Conservation (phyloP, 2,329 filamentous ascomycete species). For the Tolypocladium cylindrosporum region DNA sequence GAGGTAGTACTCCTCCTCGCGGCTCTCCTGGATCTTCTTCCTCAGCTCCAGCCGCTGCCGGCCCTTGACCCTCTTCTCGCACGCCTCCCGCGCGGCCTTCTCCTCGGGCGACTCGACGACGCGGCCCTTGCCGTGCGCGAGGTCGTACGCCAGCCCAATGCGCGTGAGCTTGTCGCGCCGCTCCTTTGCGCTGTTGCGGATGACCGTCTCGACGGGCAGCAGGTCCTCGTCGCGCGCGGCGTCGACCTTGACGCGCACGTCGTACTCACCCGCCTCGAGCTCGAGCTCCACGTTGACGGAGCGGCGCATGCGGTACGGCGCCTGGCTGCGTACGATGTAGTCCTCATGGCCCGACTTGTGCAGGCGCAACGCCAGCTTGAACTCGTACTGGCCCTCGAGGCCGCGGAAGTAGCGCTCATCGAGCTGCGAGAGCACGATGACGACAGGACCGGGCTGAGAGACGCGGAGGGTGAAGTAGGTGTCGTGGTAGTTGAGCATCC, state of each 20-base stretch:
- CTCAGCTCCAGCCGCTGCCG: conserved; percentile 24
- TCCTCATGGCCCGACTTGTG: conserved; percentile 39
- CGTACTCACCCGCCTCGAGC: conserved; percentile 65
- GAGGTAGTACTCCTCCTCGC: conserved; percentile 25
- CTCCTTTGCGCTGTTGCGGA: conserved; percentile 52
- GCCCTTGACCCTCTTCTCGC: conserved; percentile 30
- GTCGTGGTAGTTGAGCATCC: conserved; percentile 45
- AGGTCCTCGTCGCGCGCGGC: conserved; percentile 47
- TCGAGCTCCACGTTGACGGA: conserved; percentile 69
- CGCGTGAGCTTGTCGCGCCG: conserved; percentile 62
- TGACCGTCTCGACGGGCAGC: conserved; percentile 52
- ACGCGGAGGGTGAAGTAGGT: conserved; percentile 41
- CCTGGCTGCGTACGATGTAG: conserved; percentile 44
- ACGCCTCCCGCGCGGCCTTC: conserved; percentile 33
- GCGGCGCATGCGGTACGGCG: conserved; percentile 52
- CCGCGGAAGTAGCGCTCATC: conserved; percentile 48
- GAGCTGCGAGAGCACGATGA: conserved; percentile 47
- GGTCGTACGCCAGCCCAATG: conserved; percentile 60
- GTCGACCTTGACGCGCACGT: conserved; percentile 64
- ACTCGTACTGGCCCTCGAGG: conserved; percentile 45
- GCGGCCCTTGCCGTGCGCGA: conserved; percentile 57
- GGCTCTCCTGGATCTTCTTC: conserved; percentile 31
- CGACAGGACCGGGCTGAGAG: conserved; percentile 36
- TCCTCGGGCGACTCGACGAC: conserved; percentile 38
- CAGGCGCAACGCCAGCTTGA: conserved; percentile 43